Percentiles rank a stretch among this genome's conserved stretches.
phyloP scores from a whole-genome alignment of 768 basidiomycete genomes.

The Boletus reticuloceps region DNA sequence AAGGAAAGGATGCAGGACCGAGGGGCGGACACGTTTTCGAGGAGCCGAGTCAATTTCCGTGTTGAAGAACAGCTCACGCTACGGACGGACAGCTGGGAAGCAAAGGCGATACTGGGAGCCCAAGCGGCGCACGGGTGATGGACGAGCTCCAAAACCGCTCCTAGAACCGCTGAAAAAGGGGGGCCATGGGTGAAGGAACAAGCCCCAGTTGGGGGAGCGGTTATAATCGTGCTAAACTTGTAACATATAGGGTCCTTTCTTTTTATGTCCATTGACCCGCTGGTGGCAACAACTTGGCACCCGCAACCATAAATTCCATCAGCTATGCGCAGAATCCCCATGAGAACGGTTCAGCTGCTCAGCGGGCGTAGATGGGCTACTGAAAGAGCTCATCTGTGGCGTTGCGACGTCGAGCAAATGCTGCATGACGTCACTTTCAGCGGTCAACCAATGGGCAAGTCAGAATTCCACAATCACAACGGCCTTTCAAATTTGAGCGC shows the following conservation, averaged over 20 bases:
- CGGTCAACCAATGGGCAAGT: background rate
- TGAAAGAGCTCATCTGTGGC: constrained; percentile 3
- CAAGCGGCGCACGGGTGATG: background rate
- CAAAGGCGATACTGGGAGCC: background rate
- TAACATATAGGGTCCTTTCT: constrained; percentile 22
- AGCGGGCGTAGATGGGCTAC: background rate
- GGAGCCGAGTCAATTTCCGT: constrained; percentile 24
- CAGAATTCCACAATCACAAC: too few species aligned
- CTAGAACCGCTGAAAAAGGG: background rate
- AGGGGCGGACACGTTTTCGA: constrained; percentile 28
- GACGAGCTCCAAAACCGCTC: background rate
- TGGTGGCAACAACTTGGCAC: background rate
- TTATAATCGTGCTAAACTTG: constrained; percentile 9
- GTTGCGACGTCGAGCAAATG: background rate
- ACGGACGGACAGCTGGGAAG: background rate
- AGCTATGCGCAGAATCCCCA: background rate
- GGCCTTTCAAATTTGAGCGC: background rate
- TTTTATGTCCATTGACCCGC: constrained; percentile 6
- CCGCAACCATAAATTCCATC: too few species aligned
- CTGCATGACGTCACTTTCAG: constrained; percentile 6
- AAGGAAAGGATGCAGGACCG: constrained; percentile 5
- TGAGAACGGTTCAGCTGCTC: too few species aligned
- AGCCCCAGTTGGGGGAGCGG: constrained; percentile 1
- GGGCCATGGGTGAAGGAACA: constrained; percentile 4
- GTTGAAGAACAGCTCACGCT: background rate